These are phyloP conservation scores for Ramularia collo-cygni DNA, from an alignment of 2,329 filamentous ascomycete genomes.

Conservation along the genomic window DNA sequence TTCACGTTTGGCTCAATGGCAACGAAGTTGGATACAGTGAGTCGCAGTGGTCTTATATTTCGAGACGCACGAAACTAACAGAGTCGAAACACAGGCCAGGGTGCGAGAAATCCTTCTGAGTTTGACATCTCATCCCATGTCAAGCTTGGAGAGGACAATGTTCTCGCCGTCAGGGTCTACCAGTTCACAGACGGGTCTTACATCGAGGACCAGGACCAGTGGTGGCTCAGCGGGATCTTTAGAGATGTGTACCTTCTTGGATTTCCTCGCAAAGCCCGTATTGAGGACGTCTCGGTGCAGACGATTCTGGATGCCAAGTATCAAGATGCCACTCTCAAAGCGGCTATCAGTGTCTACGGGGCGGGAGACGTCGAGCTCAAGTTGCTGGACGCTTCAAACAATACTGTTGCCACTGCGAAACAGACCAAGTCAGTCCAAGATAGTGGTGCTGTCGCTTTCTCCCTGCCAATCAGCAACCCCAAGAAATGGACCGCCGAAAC, in stretches of 20 bases:
- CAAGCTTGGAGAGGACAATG: conserved; percentile 43
- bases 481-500: conserved; percentile 64
- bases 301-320: conserved; percentile 48
- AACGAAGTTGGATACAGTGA: conserved; percentile 55
- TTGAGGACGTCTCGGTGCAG: conserved; percentile 54
- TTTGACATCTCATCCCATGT: conserved; percentile 58
- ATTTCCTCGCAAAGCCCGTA: conserved; percentile 45
- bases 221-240: conserved; percentile 47
- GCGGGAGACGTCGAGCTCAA: conserved; percentile 40
- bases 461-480: conserved; percentile 46
- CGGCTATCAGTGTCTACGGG: conserved; percentile 11
- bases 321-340: conserved; percentile 42
- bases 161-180: conserved; percentile 59
- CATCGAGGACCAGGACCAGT: conserved; percentile 50
- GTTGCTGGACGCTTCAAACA: conserved; percentile 30
- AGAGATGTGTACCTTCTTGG: conserved; percentile 58
- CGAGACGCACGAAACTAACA: no score
- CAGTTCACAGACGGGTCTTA: conserved; percentile 64
- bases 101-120: conserved; percentile 60
- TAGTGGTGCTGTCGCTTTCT: conserved; percentile 24
- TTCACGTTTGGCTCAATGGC: conserved; percentile 63
- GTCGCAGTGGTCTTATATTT: background rate
- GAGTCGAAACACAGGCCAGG: conserved; percentile 46
- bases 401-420: conserved; percentile 30
- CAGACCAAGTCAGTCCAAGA: conserved; percentile 2